Base-by-base conservation (phyloP, 495 filamentous ascomycete species). In the Aspergillus avenaceus region DNA sequence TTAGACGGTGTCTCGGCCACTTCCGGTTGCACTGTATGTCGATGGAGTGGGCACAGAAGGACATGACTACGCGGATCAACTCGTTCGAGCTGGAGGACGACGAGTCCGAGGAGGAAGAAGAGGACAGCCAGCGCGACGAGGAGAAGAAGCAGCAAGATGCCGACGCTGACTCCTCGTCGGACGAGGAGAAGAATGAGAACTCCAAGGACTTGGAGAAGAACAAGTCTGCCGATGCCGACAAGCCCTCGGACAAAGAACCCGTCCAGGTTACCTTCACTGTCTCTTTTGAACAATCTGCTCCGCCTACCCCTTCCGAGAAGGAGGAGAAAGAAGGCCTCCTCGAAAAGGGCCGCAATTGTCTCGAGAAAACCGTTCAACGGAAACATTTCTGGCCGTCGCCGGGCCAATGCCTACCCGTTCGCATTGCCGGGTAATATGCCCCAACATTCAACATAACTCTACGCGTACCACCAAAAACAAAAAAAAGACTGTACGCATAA, bases 11-110 rank as follows among this genome's bases (percentile, higher is more conserved):
- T 38, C 65, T 73, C 36, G 62, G 58, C 11, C 70, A 73, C 58
- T 70, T 70, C 56, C 66, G 67, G 11, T 55, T 73, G 7, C 70
- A 73, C 50, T 60, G 60, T 43, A 63, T 60, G 36, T 72, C 70
- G 0, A 63, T 73, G 27, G 52, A 63, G 25, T 72, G 65, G 70
- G 67, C 68, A 4, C 66, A 73, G 48, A 67, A 70, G 41, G 70
- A 73, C 26, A 69, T 69, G 63, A 67, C 65, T n/a, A 63, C 67
- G 19, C 65, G 66, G 40, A 71, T 73, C 52, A 72, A 66, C 51
- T 66, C 70, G 13, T 66, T 72, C 14, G 70, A 72, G n/a, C 61
- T 72, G 21, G 70, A 73, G 45, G 62, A 66, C 36, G 61, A 64
- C 43, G 68, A 67, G 47, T 59, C 61, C 12, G 68, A 71, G 51